Percentiles rank a stretch among this genome's conserved stretches.
Conservation (phyloP, 768 basidiomycete species). For the Pulveroboletus ravenelii region DNA sequence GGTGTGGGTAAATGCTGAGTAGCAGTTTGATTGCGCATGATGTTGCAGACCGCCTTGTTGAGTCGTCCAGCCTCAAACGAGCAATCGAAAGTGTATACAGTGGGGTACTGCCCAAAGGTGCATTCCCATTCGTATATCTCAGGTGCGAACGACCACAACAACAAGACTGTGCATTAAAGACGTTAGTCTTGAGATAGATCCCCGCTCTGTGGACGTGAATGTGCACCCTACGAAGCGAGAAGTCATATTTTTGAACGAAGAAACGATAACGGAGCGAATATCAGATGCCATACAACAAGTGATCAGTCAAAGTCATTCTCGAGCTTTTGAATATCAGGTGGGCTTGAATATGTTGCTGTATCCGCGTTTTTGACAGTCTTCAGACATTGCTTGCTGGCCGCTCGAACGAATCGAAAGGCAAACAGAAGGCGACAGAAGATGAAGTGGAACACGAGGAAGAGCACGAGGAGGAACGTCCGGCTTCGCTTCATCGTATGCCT, state of each 20-base stretch:
- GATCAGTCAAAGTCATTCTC: constrained; percentile 57
- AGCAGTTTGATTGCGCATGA: neutral
- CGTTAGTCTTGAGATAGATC: constrained; percentile 73
- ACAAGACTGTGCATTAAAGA: neutral
- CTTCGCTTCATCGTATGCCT: constrained; percentile 23
- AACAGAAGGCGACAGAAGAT: constrained; percentile 37
- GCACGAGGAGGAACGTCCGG: constrained; percentile 26
- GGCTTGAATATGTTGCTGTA: neutral
- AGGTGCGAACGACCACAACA: constrained; percentile 48
- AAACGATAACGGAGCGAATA: constrained; percentile 73
- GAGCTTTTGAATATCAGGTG: constrained; percentile 72
- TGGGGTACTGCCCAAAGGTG: constrained; percentile 82
- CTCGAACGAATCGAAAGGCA: constrained; percentile 29
- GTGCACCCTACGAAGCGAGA: constrained; percentile 98
- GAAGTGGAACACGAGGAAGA: constrained; percentile 33
- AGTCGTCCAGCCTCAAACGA: constrained; percentile 80
- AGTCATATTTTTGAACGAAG: constrained; percentile 92
- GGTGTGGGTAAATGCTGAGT: neutral
- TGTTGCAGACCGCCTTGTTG: constrained; percentile 79
- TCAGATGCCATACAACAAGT: constrained; percentile 71
- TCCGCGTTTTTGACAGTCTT: neutral
- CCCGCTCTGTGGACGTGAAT: constrained; percentile 90
- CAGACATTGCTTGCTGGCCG: constrained; percentile 62
- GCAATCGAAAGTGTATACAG: constrained; percentile 85
- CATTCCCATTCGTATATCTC: constrained; percentile 88